These are phyloP conservation scores for Penicillium nucicola DNA, from an alignment of 495 filamentous ascomycete genomes.

Conservation along the genomic window DNA sequence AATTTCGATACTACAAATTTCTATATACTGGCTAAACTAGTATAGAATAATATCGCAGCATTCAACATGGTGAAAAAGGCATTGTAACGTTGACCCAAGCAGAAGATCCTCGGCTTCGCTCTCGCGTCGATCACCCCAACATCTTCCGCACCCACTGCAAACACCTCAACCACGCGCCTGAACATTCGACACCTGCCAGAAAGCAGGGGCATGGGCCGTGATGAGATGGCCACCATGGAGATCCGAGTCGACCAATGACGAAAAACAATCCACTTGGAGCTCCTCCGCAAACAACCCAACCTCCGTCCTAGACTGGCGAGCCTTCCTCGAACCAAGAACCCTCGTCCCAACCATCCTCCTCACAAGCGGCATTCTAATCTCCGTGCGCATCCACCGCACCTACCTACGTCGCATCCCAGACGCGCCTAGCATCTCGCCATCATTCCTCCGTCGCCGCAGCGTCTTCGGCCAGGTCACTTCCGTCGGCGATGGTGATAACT, in stretches of 20 bases:
- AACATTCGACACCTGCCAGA: no score
- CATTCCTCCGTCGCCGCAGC: constrained; percentile 63
- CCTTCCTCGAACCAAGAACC: constrained; percentile 63
- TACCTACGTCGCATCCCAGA: constrained; percentile 82
- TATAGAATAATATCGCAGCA: no score
- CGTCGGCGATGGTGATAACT: constrained; percentile 95
- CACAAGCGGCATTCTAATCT: constrained; percentile 59
- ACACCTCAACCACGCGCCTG: background rate
- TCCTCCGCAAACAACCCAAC: constrained; percentile 14
- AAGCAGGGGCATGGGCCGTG: constrained; percentile 31
- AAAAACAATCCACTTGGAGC: constrained; percentile 15
- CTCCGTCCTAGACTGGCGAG: constrained; percentile 53
- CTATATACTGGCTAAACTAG: no score
- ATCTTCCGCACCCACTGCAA: constrained; percentile 2
- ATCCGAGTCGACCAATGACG: constrained; percentile 35
- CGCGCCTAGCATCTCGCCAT: constrained; percentile 65
- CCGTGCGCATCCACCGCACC: constrained; percentile 49
- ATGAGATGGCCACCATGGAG: constrained; percentile 56
- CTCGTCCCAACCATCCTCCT: constrained; percentile 67
- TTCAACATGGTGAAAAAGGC: no score
- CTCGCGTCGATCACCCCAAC: constrained; percentile 12
- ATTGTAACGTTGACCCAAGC: background rate
- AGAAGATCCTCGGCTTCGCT: background rate
- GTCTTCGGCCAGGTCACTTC: constrained; percentile 84
- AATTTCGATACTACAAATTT: no score